Evolutionary conservation across 768 basidiomycete species (phyloP).

Genomic region (Lentinula edodes): DNA sequence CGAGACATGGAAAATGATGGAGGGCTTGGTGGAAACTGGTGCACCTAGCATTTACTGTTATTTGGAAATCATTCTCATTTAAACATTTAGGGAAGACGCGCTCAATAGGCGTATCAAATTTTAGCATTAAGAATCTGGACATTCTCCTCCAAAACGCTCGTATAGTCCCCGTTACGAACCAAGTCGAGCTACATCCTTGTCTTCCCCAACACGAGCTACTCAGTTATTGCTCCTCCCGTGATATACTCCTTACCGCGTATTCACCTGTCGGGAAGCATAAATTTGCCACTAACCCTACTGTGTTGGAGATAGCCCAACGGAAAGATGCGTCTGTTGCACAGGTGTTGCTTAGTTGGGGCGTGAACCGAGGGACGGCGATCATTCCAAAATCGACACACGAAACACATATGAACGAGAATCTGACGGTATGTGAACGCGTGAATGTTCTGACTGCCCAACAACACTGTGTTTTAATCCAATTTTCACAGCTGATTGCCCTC

Average conservation of each 20-base stretch:
- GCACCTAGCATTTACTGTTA: conserved; percentile 19
- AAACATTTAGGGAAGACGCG: conserved; percentile 26
- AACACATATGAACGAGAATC: conserved; percentile 38
- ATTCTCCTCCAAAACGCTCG: conserved; percentile 30
- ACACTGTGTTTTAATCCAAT: conserved; percentile 8
- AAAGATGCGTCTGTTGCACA: conserved; percentile 32
- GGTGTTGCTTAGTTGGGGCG: conserved; percentile 52
- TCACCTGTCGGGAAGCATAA: conserved; percentile 33
- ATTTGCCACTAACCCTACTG: conserved; percentile 21
- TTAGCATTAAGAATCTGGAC: conserved; percentile 33
- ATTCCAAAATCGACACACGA: conserved; percentile 48
- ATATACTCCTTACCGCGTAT: conserved; percentile 43
- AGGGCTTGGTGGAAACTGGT: conserved; percentile 29
- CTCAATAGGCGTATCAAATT: conserved; percentile 48
- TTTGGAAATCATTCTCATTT: conserved; percentile 19
- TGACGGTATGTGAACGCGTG: conserved; percentile 18
- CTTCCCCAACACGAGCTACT: conserved; percentile 38
- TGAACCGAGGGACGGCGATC: conserved; percentile 45
- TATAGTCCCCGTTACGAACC: conserved; percentile 37
- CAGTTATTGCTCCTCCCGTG: conserved; percentile 33
- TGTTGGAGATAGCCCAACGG: conserved; percentile 22
- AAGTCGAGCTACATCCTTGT: conserved; percentile 41
- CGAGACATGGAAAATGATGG: conserved; percentile 38
- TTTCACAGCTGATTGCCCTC: conserved; percentile 22
- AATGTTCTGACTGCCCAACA: neutral